Base-by-base conservation (phyloP, 768 basidiomycete genomes). In the Naganishia vaughanmartiniae region DNA sequence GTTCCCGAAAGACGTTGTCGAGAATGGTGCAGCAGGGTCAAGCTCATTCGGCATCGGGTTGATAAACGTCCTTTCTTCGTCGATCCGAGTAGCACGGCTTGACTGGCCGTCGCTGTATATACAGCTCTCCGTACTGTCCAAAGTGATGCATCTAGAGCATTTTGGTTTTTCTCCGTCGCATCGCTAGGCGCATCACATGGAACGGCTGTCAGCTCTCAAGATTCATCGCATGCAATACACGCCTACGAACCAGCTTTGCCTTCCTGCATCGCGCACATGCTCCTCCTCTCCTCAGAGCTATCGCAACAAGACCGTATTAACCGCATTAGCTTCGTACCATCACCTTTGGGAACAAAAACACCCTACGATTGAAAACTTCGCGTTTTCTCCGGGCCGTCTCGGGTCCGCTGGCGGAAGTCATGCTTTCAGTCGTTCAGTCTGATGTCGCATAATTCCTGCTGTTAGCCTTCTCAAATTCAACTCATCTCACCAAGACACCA, bases 211-310 rank as follows among this genome's bases (percentile, higher is more conserved):
- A 30, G 30, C 30, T 34, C 15, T 31, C 15, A 31, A 3, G 15
- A 4, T 7, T 58, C 34, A 39, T 4, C 4, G 19, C 30, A 4
- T 33, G 33, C n/a, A 21, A 39, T 12, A 39, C 34, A 12, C 31
- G 34, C 17, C 17, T 15, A 58, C 57, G 7, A 21, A 63, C 60
- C 60, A 63, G 42, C 33, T 63, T 63, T 12, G 60, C 60, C 10
- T 45, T 63, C 46, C 60, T 63, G 42, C 60, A 63, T 2, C 60
- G 60, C 7, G 60, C 39, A 30, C 60, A 63, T n/a, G 60, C 60
- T 7, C 60, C 60, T n/a, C 60, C 60, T 30, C 60, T 45, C 30
- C 42, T 63, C n/a, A 63, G 30, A 26, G 60, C 60, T 63, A 42
- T 11, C 12, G 21, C 2, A 14, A 15, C 33, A 36, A 14, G 34